phyloP scores from a whole-genome alignment of 176 grass and related monocot genomes.

The Hordeum marinum region DNA sequence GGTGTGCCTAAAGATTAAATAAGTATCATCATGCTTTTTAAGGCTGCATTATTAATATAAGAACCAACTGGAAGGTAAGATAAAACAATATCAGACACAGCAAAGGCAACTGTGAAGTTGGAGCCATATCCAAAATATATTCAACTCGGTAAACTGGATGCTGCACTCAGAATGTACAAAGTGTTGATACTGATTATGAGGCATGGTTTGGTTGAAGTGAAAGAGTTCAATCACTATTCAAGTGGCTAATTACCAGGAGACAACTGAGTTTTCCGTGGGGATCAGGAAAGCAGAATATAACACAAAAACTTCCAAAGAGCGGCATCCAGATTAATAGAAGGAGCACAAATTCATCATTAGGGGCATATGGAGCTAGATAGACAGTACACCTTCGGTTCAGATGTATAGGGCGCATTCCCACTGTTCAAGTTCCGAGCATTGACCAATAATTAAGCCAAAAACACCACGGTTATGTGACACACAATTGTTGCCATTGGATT shows the following conservation, averaged over 20 bases:
- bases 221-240: no score
- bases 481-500: not conserved
- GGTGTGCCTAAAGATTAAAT: constrained; percentile 54
- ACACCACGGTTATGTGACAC: not conserved
- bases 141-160: not conserved
- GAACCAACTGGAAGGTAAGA: constrained; percentile 1
- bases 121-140: not conserved
- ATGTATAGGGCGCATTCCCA: not conserved
- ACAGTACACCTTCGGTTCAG: not conserved
- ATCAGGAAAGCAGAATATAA: not conserved
- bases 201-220: no score
- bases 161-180: not conserved
- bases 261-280: no score
- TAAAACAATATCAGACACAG: not conserved
- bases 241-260: no score
- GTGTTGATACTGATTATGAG: no score
- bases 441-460: not conserved
- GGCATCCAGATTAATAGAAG: not conserved
- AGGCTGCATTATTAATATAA: constrained; percentile 34
- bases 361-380: not conserved
- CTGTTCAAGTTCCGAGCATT: not conserved
- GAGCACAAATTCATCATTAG: not conserved
- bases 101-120: not conserved
- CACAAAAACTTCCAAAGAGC: not conserved
- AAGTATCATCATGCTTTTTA: constrained; percentile 21